Base-by-base conservation (phyloP, 176 grass and related monocot species). In the Musa acuminata region DNA sequence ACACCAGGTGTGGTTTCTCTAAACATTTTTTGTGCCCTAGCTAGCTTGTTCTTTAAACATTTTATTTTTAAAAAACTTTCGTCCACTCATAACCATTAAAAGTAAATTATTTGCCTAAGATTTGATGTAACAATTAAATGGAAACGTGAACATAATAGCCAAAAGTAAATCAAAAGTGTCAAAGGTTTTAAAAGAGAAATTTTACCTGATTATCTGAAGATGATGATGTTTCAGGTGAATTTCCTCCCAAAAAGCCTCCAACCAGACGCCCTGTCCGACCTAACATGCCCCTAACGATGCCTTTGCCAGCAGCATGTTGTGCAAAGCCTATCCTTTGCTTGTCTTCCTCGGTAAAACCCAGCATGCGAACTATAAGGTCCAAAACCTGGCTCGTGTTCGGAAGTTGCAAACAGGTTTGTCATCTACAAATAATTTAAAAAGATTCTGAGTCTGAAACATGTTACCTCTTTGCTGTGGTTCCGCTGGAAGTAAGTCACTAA, bases 321-420 rank as follows among this genome's bases (percentile, higher is more conserved):
- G 96, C 91, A 82, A 83, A 75, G 62, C 96, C 88, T 81, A 99
- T 88, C 74, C 86, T 95, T 75, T 89, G 82, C 62, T 95, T 99
- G 62, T 99, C 96, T 89, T 99, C 96, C 66, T 89, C 91, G 0
- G 91, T 89, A 80, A 99, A 99, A 52, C 96, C 96, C 86, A 99
- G 88, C 91, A 99, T 91, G 67, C 96, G 85, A 76, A 89, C 91
- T 81, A 99, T 95, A 63, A 95, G 86, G 54, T 99, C 91, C 69
- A 99, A 73, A 79, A 99, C 96, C 96, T 99, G 63, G 35, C 48
- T 26, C 35, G 20, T 77, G 7, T 13, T 11, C 11, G 55, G 67
- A 48, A 77, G 63, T 64, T 50, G 29, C 12, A 68, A 72, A 59
- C 64, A 66, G 71, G 22, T 82, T 8, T 1, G 51, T 43, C 55